Evolutionary conservation across 768 basidiomycete genomes (phyloP).

Genomic region (Tricholoma sp.): DNA sequence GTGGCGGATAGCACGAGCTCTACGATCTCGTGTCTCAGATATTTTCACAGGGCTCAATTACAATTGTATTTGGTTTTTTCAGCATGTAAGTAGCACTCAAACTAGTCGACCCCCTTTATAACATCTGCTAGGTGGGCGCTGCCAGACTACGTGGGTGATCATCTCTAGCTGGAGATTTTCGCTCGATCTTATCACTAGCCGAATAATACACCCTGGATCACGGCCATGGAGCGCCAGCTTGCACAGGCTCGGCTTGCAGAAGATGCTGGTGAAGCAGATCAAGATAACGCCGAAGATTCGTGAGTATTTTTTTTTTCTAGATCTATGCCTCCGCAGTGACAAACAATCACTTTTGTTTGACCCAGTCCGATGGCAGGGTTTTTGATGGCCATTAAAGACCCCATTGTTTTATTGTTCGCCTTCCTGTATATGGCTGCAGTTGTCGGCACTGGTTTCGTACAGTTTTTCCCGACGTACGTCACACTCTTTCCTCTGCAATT

Average conservation of each 20-base stretch:
- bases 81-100: constrained; percentile 36
- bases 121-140: constrained; percentile 42
- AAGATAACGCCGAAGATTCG: constrained; percentile 55
- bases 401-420: constrained; percentile 49
- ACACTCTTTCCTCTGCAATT: background rate
- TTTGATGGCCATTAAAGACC: constrained; percentile 51
- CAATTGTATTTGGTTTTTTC: constrained; percentile 51
- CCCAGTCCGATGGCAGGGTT: constrained; percentile 46
- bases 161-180: background rate
- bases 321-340: background rate
- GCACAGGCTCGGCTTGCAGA: constrained; percentile 65
- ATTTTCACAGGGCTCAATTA: constrained; percentile 49
- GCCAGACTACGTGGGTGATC: constrained; percentile 48
- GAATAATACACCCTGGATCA: constrained; percentile 58
- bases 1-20: constrained; percentile 1
- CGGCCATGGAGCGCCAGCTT: constrained; percentile 43
- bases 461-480: constrained; percentile 51
- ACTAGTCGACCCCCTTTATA: background rate
- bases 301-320: constrained; percentile 26
- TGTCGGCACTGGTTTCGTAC: constrained; percentile 53
- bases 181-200: constrained; percentile 31
- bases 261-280: constrained; percentile 63
- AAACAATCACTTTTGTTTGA: background rate
- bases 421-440: constrained; percentile 46
- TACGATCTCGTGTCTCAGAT: background rate